Conservation (phyloP, 2,329 filamentous ascomycete species). For the Fusarium camptoceras region DNA sequence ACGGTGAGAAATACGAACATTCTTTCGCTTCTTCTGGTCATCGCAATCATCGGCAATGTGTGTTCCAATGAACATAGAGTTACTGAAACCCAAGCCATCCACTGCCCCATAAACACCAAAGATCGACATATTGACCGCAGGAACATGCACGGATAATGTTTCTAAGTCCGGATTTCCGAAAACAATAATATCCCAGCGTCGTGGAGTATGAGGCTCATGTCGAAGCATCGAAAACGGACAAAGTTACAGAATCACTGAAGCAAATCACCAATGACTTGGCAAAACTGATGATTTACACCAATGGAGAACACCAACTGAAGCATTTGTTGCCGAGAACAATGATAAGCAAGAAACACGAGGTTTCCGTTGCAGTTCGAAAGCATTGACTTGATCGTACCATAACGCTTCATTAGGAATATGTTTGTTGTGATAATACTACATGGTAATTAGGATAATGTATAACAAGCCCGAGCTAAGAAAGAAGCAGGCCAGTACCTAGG, state of each 20-base stretch:
- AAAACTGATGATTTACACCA: background rate
- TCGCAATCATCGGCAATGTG: background rate
- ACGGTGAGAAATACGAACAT: background rate
- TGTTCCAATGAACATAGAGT: background rate
- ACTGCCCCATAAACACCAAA: background rate
- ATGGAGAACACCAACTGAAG: background rate
- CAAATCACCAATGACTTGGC: background rate
- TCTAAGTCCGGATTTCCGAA: background rate
- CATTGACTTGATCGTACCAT: constrained; percentile 1
- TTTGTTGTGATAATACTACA: background rate
- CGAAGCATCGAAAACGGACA: background rate
- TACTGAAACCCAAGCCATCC: background rate
- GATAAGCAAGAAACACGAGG: constrained; percentile 18
- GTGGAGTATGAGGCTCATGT: background rate
- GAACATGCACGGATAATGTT: background rate
- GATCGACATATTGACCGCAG: background rate
- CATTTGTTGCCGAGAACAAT: background rate
- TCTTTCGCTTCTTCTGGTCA: background rate
- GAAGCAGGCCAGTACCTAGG: constrained; percentile 1
- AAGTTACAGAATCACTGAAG: background rate
- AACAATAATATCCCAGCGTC: background rate
- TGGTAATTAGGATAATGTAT: background rate
- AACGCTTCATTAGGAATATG: background rate
- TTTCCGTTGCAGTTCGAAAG: background rate
- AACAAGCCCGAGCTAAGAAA: background rate